phyloP scores from a whole-genome alignment of 2,329 filamentous ascomycete genomes.

The Nothophoma quercina region DNA sequence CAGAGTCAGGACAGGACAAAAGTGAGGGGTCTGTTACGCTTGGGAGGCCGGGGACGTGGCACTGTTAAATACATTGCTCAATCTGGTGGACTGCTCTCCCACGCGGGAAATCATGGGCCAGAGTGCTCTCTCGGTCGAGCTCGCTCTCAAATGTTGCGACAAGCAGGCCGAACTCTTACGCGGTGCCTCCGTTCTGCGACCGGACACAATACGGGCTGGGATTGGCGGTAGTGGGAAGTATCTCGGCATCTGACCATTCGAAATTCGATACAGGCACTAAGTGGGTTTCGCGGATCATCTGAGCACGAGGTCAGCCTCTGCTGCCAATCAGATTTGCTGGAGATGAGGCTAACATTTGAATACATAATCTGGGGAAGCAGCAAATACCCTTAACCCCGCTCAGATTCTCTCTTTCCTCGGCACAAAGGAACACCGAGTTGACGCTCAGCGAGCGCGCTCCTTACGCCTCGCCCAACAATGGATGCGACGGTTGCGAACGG shows the following conservation, averaged over 20 bases:
- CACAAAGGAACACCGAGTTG: constrained; percentile 19
- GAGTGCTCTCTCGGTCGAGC: constrained; percentile 39
- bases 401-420: constrained; percentile 27
- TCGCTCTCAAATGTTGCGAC: constrained; percentile 35
- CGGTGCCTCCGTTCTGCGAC: constrained; percentile 10
- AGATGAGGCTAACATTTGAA: constrained; percentile 10
- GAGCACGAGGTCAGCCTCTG: constrained; percentile 1
- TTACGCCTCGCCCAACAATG: constrained; percentile 38
- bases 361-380: constrained; percentile 35
- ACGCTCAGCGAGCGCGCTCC: constrained; percentile 32
- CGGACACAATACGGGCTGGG: not conserved
- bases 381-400: constrained; percentile 30
- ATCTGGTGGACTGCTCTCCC: constrained; percentile 19
- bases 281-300: constrained; percentile 16
- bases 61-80: constrained; percentile 32
- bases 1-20: constrained; percentile 7
- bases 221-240: constrained; percentile 8
- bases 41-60: constrained; percentile 19
- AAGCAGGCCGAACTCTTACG: constrained; percentile 7
- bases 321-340: constrained; percentile 26
- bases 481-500: constrained; percentile 33
- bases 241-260: constrained; percentile 12
- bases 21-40: constrained; percentile 28
- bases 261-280: constrained; percentile 14
- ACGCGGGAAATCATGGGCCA: constrained; percentile 23